Evolutionary conservation across 1,284 basidiomycete species (phyloP).

Genomic region (Takashimella koratensis): DNA sequence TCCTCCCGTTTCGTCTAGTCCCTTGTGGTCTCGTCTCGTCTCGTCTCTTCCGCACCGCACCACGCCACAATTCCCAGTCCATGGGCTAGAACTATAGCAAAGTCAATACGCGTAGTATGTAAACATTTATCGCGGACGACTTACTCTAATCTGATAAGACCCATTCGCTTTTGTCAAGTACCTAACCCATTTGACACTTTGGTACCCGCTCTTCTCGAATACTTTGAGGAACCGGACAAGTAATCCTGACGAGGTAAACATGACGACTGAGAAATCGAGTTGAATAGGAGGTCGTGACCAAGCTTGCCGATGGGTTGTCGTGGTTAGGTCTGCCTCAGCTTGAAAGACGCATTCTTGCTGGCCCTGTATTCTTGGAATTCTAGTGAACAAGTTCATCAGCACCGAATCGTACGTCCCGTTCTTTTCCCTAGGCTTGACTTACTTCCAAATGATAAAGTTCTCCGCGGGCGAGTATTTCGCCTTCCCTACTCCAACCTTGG

Average conservation of each 20-base stretch:
- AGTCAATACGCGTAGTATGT: too few relatives aligned
- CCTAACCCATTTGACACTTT: slow-evolving; percentile 87
- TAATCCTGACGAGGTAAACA: slow-evolving; percentile 95
- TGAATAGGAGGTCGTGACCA: slow-evolving; percentile 98
- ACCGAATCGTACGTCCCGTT: neutral
- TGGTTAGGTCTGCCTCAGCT: slow-evolving; percentile 76
- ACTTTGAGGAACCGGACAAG: slow-evolving; percentile 97
- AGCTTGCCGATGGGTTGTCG: slow-evolving; percentile 82
- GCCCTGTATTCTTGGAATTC: slow-evolving; percentile 88
- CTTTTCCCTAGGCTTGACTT: slow-evolving; percentile 37
- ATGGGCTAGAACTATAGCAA: too few relatives aligned
- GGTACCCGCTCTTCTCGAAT: slow-evolving; percentile 91
- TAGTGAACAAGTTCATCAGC: slow-evolving; percentile 47
- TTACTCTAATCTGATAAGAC: slow-evolving; percentile 44
- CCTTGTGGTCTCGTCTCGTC: too few relatives aligned
- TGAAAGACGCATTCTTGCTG: slow-evolving; percentile 83
- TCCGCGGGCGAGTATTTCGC: slow-evolving; percentile 95
- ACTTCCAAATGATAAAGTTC: slow-evolving; percentile 98
- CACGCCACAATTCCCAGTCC: too few relatives aligned
- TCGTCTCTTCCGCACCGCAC: too few relatives aligned
- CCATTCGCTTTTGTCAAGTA: slow-evolving; percentile 45
- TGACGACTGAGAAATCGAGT: slow-evolving; percentile 90
- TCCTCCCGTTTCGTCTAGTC: too few relatives aligned
- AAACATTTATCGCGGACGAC: slow-evolving; percentile 7
- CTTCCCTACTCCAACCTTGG: slow-evolving; percentile 86